Evolutionary conservation across 2,329 filamentous ascomycete species (phyloP), one percentile per base, ranked within the genome.

Genomic region (Cytospora mali): DNA sequence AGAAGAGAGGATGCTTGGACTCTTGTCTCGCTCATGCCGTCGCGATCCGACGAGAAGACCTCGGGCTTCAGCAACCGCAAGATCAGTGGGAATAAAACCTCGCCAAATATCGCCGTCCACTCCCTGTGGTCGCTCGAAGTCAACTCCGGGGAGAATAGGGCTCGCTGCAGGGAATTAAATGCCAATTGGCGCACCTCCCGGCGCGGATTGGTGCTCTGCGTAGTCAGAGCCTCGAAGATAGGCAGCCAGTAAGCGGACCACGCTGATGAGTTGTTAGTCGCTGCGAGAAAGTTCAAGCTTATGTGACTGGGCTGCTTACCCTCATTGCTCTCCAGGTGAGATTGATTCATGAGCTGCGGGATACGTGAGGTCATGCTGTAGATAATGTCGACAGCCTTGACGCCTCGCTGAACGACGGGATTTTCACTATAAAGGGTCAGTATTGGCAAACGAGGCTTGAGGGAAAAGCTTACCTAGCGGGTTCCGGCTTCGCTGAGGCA

Each of bases 191-290:
- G 88, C 64, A 99, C 92, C 70, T 97, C 93, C 60, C 94, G 90
- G 72, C 93, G 97, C 0, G 93, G 93, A 73, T 98, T 99, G 59
- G 92, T 91, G 76, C 93, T 97, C 76, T 99, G 95, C 5, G 87
- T 87, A 3, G 91, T 95, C 21, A 99, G 79, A 6, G 92, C 91
- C 69, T 92, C 87, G 76, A 99, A 95, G 28, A 99, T 93, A 1
- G 94, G 95, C 16, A 93, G 88, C 95, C 95, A 99, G 75, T 99
- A 99, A 10, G 95, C 92, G 56, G 92, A 93, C 95, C 95, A 99
- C 16, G 95, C 95, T 91, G 66, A 53, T 33, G 55, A 69, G 64
- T 48, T 68, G 67, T 74, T 64, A 76, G 73, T 49, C 29, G 52
- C 29, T 42, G 28, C 23, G 42, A 10, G 46, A 13, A 25, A 14